A percentile compares a stretch with the other conserved stretches of the same genome.
phyloP scores from a whole-genome alignment of 1,284 basidiomycete species.

The Melampsora americana region DNA sequence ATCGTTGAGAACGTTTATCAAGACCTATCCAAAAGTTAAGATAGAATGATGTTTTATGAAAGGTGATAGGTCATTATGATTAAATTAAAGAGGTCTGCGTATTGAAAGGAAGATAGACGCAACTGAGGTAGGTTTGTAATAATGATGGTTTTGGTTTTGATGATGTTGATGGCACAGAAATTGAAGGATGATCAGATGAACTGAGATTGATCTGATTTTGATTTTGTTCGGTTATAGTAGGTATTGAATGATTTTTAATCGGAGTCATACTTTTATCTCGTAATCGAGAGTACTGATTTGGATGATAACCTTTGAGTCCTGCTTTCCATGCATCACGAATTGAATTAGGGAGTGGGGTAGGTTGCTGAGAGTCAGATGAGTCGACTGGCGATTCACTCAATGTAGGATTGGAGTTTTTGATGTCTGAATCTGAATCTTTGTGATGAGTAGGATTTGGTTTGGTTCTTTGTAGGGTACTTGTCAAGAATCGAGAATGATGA shows the following conservation, averaged over 20 bases:
- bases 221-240: not conserved
- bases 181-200: not conserved
- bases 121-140: constrained; percentile 28
- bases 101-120: constrained; percentile 3
- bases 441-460: too few relatives aligned
- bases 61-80: not conserved
- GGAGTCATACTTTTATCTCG: constrained; percentile 17
- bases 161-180: not conserved
- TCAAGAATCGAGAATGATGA: too few relatives aligned
- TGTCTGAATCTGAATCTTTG: too few relatives aligned
- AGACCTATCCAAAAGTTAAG: not conserved
- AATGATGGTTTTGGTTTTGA: constrained; percentile 19
- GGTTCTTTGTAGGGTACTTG: too few relatives aligned
- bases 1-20: constrained; percentile 35
- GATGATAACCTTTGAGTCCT: constrained; percentile 20
- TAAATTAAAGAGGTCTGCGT: not conserved
- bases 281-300: constrained; percentile 25
- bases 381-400: too few relatives aligned
- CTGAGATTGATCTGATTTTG: not conserved
- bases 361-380: not conserved
- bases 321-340: constrained; percentile 26
- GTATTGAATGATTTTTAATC: not conserved
- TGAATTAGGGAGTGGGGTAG: not conserved
- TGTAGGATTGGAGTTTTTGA: too few relatives aligned
- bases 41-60: not conserved